phyloP scores from a whole-genome alignment of 192 early-diverging fungal genomes.

The Cladochytrium replicatum region DNA sequence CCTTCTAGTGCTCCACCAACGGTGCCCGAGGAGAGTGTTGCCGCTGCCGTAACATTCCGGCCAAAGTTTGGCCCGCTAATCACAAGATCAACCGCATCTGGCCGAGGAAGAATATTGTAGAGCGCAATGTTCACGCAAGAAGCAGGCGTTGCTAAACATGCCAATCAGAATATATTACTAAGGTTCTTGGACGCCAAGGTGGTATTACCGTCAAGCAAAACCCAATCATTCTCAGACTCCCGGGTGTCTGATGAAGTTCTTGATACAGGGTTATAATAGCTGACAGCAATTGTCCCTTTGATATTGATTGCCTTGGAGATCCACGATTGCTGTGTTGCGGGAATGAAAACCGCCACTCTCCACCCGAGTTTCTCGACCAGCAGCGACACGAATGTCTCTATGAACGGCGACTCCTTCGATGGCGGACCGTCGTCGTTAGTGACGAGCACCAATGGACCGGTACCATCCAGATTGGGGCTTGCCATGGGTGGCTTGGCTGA shows the following conservation, averaged over 20 bases:
- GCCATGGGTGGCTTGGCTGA: too few species aligned
- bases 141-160: constrained; percentile 29
- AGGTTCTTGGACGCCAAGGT: too few species aligned
- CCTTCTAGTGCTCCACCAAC: constrained; percentile 36
- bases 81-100: constrained; percentile 29
- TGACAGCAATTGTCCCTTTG: constrained; percentile 19
- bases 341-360: constrained; percentile 28
- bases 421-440: too few species aligned
- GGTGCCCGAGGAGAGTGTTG: constrained; percentile 32
- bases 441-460: too few species aligned
- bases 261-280: constrained; percentile 20
- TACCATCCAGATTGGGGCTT: too few species aligned
- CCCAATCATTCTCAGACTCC: constrained; percentile 10
- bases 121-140: constrained; percentile 37
- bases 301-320: constrained; percentile 31
- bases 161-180: too few species aligned
- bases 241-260: constrained; percentile 2
- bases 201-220: too few species aligned
- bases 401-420: too few species aligned
- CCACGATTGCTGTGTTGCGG: constrained; percentile 35
- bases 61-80: constrained; percentile 35
- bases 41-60: constrained; percentile 20
- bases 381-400: too few species aligned
- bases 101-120: constrained; percentile 18
- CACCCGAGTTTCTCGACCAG: too few species aligned